phyloP scores from a whole-genome alignment of 73 alveolate species.

The Tetrahymena malaccensis region DNA sequence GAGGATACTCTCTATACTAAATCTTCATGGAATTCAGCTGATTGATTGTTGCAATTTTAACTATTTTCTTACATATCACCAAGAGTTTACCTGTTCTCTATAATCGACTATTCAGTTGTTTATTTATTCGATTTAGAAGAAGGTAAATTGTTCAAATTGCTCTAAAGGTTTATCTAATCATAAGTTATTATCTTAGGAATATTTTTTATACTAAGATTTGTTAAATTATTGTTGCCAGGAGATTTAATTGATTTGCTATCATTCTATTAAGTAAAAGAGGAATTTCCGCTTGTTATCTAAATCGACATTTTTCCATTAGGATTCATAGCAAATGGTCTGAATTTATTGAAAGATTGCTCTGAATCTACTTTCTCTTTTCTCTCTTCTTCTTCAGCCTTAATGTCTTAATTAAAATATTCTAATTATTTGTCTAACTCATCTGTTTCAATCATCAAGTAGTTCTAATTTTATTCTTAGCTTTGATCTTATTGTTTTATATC shows the following conservation, averaged over 20 bases:
- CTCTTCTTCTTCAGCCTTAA: background rate
- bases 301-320: background rate
- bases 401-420: background rate
- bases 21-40: background rate
- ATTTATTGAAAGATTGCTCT: background rate
- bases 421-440: background rate
- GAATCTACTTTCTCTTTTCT: background rate
- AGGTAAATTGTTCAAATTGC: background rate
- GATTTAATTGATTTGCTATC: background rate
- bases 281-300: background rate
- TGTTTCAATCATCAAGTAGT: background rate
- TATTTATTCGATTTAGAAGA: background rate
- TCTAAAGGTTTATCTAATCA: background rate
- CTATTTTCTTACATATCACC: background rate
- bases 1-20: background rate
- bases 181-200: background rate
- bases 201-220: background rate
- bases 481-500: background rate
- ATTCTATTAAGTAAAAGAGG: background rate
- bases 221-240: too few species aligned
- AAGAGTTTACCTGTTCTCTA: too few species aligned
- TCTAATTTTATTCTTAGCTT: background rate
- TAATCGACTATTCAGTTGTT: background rate
- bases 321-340: background rate
- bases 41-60: too few species aligned